Evolutionary conservation across 768 basidiomycete species (phyloP).

Genomic region (Boletus pseudo-olivaceus): DNA sequence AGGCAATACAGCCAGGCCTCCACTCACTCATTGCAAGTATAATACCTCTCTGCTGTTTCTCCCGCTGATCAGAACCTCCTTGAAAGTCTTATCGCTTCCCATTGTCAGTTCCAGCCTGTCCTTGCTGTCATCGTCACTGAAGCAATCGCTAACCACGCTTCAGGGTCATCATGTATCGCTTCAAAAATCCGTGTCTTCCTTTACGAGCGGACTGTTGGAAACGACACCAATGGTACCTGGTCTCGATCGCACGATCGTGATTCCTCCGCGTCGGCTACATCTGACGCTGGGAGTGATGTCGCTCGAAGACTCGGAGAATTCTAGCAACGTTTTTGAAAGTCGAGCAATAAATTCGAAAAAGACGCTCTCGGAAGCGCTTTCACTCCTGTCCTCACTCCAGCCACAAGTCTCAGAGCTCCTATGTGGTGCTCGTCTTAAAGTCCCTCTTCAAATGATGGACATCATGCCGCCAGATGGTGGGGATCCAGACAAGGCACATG

Average conservation of each 20-base stretch:
- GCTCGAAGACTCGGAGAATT: slow-evolving; percentile 34
- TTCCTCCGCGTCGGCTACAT: slow-evolving; percentile 58
- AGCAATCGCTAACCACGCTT: not conserved
- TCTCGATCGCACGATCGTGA: slow-evolving; percentile 57
- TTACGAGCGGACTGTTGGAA: slow-evolving; percentile 29
- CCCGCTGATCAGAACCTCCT: not conserved
- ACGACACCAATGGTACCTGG: slow-evolving; percentile 39
- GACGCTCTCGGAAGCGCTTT: slow-evolving; percentile 41
- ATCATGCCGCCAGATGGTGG: slow-evolving; percentile 44
- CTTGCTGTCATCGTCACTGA: slow-evolving; percentile 15
- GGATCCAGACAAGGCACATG: slow-evolving; percentile 43
- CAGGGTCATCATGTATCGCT: slow-evolving; percentile 43
- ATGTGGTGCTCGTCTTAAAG: slow-evolving; percentile 26
- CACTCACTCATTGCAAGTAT: slow-evolving; percentile 28
- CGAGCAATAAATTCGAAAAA: slow-evolving; percentile 1
- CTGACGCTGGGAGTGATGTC: slow-evolving; percentile 75
- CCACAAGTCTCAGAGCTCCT: slow-evolving; percentile 44
- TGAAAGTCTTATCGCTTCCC: slow-evolving; percentile 31
- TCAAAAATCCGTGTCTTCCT: slow-evolving; percentile 34
- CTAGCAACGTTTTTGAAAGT: not conserved
- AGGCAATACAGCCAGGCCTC: slow-evolving; percentile 2
- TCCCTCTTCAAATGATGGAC: slow-evolving; percentile 47
- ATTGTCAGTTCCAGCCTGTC: slow-evolving; percentile 33
- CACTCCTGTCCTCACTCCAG: slow-evolving; percentile 37
- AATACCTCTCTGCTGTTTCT: not conserved